Evolutionary conservation across 2,329 filamentous ascomycete species (phyloP), one percentile per base, ranked within the genome.

Genomic region (Sclerotinia borealis): DNA sequence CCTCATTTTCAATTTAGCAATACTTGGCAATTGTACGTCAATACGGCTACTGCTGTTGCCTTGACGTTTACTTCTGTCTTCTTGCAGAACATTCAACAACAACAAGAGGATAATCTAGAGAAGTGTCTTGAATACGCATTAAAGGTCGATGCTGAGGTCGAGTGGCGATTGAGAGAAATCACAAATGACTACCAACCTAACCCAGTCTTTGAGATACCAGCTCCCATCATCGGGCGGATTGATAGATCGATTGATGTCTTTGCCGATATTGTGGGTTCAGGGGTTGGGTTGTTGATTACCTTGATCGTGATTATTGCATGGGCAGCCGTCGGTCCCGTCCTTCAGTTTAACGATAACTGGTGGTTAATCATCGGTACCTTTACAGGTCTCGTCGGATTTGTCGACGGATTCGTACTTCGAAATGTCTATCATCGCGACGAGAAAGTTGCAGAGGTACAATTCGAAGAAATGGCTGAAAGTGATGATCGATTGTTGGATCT

Each of bases 341-440:
- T 80, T 66, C 55, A 71, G 1, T 80, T 78, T 66, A 73, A 75
- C 64, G 66, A 71, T 61, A 79, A 77, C 69, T 80, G 78, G 78
- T 79, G 77, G 75, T 75, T 80, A 0, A 71, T 79, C 17, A 79
- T 80, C 51, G 78, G 78, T 25, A 80, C 78, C 0, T 80, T 79
- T 66, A 77, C 78, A 0, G 78, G 78, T 1, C 71, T 80, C n/a
- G 72, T 80, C 55, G 78, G 78, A 6, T 70, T 79, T 45, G 72
- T 76, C 48, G 78, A 80, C 65, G 76, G 76, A 29, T 80, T 80
- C 61, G 75, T 80, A 22, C 73, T 80, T 13, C 76, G 76, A 45
- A 79, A 80, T 63, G 73, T 80, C 17, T 74, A 78, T 64, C 66
- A 71, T 11, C 68, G 71, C 0, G 68, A 71, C 6, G 72, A 70